Conservation (phyloP, 352 stramenopile genomes). For the Globisporangium solare region DNA sequence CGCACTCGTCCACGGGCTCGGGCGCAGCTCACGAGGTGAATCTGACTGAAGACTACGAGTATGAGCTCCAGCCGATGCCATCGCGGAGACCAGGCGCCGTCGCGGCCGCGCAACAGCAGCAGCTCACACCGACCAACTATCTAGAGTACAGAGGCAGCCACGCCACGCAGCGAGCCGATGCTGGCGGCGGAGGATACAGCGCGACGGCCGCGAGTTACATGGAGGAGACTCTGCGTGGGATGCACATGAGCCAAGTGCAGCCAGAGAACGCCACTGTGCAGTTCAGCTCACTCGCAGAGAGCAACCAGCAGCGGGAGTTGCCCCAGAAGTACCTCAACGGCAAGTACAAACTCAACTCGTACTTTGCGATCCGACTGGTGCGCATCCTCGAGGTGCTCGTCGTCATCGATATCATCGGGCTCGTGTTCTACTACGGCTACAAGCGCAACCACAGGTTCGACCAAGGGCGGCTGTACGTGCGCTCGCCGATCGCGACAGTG, state of each 20-base stretch:
- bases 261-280: slow-evolving; percentile 23
- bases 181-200: neutral
- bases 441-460: slow-evolving; percentile 23
- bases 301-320: slow-evolving; percentile 17
- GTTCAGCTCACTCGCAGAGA: slow-evolving; percentile 26
- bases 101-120: neutral
- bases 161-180: neutral
- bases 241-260: slow-evolving; percentile 10
- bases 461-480: slow-evolving; percentile 39
- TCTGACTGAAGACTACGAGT: slow-evolving; percentile 15
- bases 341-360: slow-evolving; percentile 75
- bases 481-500: slow-evolving; percentile 31
- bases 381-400: slow-evolving; percentile 59
- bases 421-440: slow-evolving; percentile 63
- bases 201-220: slow-evolving; percentile 12
- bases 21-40: slow-evolving; percentile 14
- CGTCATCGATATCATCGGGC: slow-evolving; percentile 41
- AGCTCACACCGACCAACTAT: neutral
- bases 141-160: neutral
- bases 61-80: slow-evolving; percentile 14
- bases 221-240: slow-evolving; percentile 11
- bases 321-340: slow-evolving; percentile 42
- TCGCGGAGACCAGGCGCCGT: neutral
- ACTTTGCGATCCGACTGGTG: slow-evolving; percentile 66
- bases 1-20: slow-evolving; percentile 2